phyloP scores from a whole-genome alignment of 2,329 filamentous ascomycete genomes.

The Epichloe hybrida region DNA sequence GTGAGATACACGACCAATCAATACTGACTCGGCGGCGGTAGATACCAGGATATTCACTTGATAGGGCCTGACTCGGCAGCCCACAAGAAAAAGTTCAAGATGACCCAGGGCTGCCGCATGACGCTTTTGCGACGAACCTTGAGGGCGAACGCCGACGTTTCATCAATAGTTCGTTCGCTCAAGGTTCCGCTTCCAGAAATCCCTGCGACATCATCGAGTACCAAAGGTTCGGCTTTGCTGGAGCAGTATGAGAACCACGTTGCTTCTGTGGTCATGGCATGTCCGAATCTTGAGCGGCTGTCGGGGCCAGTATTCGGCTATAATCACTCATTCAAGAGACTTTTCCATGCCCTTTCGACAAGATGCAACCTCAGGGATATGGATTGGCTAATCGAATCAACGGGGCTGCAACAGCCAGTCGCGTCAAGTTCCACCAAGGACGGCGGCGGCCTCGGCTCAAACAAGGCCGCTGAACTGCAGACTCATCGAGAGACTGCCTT shows the following conservation, averaged over 20 bases:
- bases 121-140: conserved; percentile 45
- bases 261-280: conserved; percentile 49
- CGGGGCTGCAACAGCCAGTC: conserved; percentile 18
- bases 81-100: conserved; percentile 45
- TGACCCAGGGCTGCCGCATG: conserved; percentile 37
- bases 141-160: conserved; percentile 37
- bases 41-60: conserved; percentile 45
- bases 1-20: no score
- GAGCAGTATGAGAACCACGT: conserved; percentile 44
- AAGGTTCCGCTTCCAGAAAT: conserved; percentile 37
- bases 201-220: conserved; percentile 16
- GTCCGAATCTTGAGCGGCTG: conserved; percentile 48
- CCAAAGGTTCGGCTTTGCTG: conserved; percentile 18
- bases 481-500: conserved; percentile 29
- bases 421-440: conserved; percentile 10
- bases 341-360: conserved; percentile 47
- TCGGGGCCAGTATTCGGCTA: conserved; percentile 40
- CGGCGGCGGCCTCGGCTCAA: conserved; percentile 16
- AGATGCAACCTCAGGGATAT: conserved; percentile 41
- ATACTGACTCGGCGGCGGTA: conserved; percentile 10
- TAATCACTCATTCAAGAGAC: conserved; percentile 40
- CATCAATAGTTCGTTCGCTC: conserved; percentile 40
- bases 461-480: conserved; percentile 15
- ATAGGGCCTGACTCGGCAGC: conserved; percentile 40
- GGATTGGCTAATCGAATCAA: conserved; percentile 41